A percentile compares a stretch with the other conserved stretches of the same genome.
These are phyloP conservation scores for Xylariaceae sp. DNA, from an alignment of 2,329 filamentous ascomycete genomes.

Conservation along the genomic window DNA sequence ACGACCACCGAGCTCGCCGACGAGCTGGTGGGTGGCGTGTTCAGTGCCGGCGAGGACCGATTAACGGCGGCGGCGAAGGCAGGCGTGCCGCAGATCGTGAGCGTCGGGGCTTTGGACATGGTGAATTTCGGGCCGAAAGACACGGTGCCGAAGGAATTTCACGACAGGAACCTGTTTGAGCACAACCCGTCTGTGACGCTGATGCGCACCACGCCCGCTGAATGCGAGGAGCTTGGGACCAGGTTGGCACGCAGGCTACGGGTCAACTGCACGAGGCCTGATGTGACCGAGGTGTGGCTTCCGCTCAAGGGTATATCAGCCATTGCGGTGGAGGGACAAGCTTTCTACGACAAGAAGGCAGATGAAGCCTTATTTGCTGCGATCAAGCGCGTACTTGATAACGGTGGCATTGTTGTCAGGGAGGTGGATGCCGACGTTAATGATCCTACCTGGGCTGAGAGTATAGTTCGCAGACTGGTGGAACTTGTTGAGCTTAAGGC, in stretches of 20 bases:
- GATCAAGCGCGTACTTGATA: slow-evolving; percentile 55
- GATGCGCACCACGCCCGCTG: slow-evolving; percentile 66
- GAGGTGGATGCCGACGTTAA: slow-evolving; percentile 60
- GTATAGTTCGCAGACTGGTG: slow-evolving; percentile 29
- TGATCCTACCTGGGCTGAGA: slow-evolving; percentile 43
- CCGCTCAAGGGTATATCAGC: slow-evolving; percentile 67
- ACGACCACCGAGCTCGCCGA: slow-evolving; percentile 75
- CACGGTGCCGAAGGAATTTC: slow-evolving; percentile 56
- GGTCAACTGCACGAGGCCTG: slow-evolving; percentile 44
- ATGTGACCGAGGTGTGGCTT: slow-evolving; percentile 60
- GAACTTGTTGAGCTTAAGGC: slow-evolving; percentile 32
- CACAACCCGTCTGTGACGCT: slow-evolving; percentile 72
- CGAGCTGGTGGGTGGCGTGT: slow-evolving; percentile 65
- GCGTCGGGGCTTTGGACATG: slow-evolving; percentile 61
- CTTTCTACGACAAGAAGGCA: slow-evolving; percentile 55
- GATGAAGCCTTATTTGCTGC: slow-evolving; percentile 59
- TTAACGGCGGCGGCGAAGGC: slow-evolving; percentile 62
- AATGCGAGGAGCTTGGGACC: slow-evolving; percentile 59
- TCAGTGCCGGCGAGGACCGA: slow-evolving; percentile 63
- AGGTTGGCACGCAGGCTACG: slow-evolving; percentile 62
- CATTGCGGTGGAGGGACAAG: slow-evolving; percentile 58
- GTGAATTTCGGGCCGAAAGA: slow-evolving; percentile 38
- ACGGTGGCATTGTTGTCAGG: slow-evolving; percentile 54
- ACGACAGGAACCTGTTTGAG: slow-evolving; percentile 58
- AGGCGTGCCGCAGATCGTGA: slow-evolving; percentile 61